phyloP scores from a whole-genome alignment of 768 basidiomycete genomes.

The Dendrothele bispora region DNA sequence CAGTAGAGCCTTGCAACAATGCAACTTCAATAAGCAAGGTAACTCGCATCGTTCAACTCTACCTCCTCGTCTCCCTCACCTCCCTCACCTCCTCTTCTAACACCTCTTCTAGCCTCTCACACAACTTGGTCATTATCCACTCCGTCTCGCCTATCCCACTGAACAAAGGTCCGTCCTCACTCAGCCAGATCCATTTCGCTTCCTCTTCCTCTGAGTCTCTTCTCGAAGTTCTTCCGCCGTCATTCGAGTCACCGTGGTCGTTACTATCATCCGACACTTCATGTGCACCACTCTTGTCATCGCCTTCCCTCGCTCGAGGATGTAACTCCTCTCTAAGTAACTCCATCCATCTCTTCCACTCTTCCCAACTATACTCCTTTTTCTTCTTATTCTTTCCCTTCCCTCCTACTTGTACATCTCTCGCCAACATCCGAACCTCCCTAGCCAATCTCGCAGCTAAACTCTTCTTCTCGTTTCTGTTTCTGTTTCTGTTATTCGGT shows the following conservation, averaged over 20 bases:
- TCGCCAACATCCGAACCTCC: slow-evolving; percentile 28
- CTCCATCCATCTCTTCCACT: slow-evolving; percentile 33
- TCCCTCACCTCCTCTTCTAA: slow-evolving; percentile 25
- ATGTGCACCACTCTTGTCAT: slow-evolving; percentile 4
- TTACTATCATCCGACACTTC: no score
- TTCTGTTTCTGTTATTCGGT: no score
- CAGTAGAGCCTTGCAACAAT: no score
- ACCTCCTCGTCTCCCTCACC: no score
- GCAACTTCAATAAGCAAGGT: no score
- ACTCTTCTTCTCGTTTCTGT: slow-evolving; percentile 21
- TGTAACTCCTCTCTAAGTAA: no score
- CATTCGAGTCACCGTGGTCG: no score
- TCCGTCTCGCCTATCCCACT: slow-evolving; percentile 33
- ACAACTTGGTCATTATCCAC: slow-evolving; percentile 37
- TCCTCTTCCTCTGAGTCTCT: slow-evolving; percentile 1
- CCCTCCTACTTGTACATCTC: no score
- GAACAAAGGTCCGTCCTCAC: slow-evolving; percentile 39
- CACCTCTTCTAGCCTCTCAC: slow-evolving; percentile 31
- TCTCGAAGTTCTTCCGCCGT: no score
- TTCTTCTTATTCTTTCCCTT: slow-evolving; percentile 21
- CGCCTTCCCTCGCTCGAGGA: slow-evolving; percentile 16
- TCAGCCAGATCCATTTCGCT: slow-evolving; percentile 36
- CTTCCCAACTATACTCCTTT: slow-evolving; percentile 34
- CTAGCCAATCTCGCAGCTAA: slow-evolving; percentile 27
- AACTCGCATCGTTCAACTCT: no score